Percentiles rank a stretch among this genome's conserved stretches.
Evolutionary conservation across 306 rosid species (phyloP).

Genomic region (Prunus salicina): DNA sequence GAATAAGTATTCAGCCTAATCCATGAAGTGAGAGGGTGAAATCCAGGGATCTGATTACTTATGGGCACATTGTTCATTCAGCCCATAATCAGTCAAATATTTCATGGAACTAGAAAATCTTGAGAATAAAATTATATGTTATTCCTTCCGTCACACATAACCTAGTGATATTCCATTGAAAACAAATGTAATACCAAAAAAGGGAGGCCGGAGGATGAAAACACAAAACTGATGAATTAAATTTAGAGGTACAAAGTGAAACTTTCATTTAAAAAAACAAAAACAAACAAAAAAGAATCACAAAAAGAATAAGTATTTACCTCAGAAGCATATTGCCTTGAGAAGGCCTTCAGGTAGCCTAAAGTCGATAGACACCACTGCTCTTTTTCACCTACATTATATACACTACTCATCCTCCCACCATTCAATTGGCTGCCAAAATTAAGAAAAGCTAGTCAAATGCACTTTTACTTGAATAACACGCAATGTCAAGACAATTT

Average conservation of each 20-base stretch:
- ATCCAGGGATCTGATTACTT: neutral
- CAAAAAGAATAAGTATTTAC: constrained; percentile 30
- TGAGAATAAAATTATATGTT: too few relatives aligned
- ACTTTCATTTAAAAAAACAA: neutral
- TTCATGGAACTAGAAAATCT: neutral
- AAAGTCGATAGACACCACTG: constrained; percentile 96
- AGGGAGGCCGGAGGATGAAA: neutral
- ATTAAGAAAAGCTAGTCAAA: constrained; percentile 11
- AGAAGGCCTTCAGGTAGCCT: constrained; percentile 92
- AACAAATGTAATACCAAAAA: neutral
- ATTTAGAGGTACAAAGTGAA: neutral
- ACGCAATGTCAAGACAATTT: neutral
- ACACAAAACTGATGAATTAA: neutral
- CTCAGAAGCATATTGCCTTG: constrained; percentile 98
- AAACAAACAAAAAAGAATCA: too few relatives aligned
- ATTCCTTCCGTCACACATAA: neutral
- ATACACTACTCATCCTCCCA: constrained; percentile 40
- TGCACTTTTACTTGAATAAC: constrained; percentile 1
- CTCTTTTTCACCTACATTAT: constrained; percentile 84
- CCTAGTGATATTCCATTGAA: neutral
- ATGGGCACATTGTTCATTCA: neutral
- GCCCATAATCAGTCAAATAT: neutral
- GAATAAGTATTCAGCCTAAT: neutral
- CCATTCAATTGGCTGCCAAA: constrained; percentile 75
- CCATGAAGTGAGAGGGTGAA: neutral